phyloP scores from a whole-genome alignment of 331 rosid genomes.

The Saraca asoca region DNA sequence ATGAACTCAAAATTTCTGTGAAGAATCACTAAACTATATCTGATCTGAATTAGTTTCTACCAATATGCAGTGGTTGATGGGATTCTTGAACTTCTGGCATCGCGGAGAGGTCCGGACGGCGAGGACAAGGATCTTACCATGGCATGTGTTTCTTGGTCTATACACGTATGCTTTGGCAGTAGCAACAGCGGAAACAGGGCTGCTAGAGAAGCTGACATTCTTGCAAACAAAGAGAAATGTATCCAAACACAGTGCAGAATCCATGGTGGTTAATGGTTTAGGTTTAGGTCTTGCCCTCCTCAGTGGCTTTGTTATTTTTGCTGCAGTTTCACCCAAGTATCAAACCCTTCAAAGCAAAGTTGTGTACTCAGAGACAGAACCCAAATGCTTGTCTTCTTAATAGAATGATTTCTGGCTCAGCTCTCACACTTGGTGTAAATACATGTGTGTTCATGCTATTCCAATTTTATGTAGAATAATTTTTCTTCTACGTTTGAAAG shows the following conservation, averaged over 20 bases:
- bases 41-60: neutral
- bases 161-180: slow-evolving; percentile 77
- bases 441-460: neutral
- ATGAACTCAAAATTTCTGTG: neutral
- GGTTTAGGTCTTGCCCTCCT: slow-evolving; percentile 70
- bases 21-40: neutral
- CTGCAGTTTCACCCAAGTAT: slow-evolving; percentile 68
- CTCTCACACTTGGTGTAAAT: neutral
- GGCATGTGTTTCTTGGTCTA: slow-evolving; percentile 85
- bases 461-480: neutral
- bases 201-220: slow-evolving; percentile 76
- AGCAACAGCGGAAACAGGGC: slow-evolving; percentile 89
- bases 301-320: slow-evolving; percentile 64
- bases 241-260: slow-evolving; percentile 50
- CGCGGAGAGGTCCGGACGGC: slow-evolving; percentile 60
- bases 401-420: neutral
- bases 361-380: slow-evolving; percentile 46
- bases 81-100: slow-evolving; percentile 92
- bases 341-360: slow-evolving; percentile 45
- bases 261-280: slow-evolving; percentile 67
- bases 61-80: slow-evolving; percentile 71
- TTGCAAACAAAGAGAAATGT: slow-evolving; percentile 66
- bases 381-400: slow-evolving; percentile 47
- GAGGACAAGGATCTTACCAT: slow-evolving; percentile 67
- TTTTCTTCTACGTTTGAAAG: too few relatives aligned